phyloP scores from a whole-genome alignment of 2,329 filamentous ascomycete species.

The Truncatella angustata region DNA sequence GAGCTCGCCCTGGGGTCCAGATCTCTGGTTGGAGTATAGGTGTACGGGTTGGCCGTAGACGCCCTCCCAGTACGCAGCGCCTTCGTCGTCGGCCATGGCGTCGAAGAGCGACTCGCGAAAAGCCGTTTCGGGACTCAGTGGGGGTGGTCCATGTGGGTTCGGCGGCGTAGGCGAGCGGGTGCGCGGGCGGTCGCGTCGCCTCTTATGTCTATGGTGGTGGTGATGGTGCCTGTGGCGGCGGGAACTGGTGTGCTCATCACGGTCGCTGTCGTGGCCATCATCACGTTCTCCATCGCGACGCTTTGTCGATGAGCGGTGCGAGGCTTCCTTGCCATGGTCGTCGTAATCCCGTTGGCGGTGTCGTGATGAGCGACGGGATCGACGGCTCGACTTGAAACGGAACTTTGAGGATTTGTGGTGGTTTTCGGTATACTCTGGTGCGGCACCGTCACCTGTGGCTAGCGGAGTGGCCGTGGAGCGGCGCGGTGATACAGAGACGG shows the following conservation, averaged over 20 bases:
- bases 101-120: slow-evolving; percentile 96
- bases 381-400: slow-evolving; percentile 38
- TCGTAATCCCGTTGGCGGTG: slow-evolving; percentile 15
- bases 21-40: slow-evolving; percentile 60
- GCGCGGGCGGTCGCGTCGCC: slow-evolving; percentile 27
- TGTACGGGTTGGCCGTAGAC: slow-evolving; percentile 97
- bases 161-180: slow-evolving; percentile 44
- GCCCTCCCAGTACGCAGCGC: slow-evolving; percentile 89
- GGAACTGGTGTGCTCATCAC: background rate
- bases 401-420: slow-evolving; percentile 34
- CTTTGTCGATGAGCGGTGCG: background rate
- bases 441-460: background rate
- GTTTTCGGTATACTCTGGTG: slow-evolving; percentile 13
- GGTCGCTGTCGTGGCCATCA: slow-evolving; percentile 14
- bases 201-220: slow-evolving; percentile 26
- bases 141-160: slow-evolving; percentile 44
- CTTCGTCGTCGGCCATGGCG: slow-evolving; percentile 94
- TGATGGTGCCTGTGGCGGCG: slow-evolving; percentile 21
- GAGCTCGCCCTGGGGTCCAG: slow-evolving; percentile 52
- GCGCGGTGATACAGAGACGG: too few relatives aligned
- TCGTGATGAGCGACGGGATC: slow-evolving; percentile 23
- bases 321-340: slow-evolving; percentile 3
- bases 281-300: slow-evolving; percentile 13
- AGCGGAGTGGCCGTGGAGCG: background rate
- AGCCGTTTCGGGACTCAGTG: slow-evolving; percentile 67